phyloP scores from a whole-genome alignment of 163 green algal genomes.

The Dunaliella salina region DNA sequence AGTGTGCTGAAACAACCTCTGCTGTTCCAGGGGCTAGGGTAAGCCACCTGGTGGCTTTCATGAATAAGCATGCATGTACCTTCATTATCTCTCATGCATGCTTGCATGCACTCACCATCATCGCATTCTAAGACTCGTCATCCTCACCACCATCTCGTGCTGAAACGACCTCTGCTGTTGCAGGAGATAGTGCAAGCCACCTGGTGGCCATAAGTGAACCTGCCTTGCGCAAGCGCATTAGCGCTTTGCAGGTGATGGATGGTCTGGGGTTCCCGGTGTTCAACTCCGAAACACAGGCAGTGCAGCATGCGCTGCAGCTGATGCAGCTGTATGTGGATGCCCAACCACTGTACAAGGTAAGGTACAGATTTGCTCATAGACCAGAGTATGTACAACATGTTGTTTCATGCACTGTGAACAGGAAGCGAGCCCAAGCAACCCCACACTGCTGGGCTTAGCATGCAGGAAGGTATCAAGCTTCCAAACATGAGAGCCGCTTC shows the following conservation, averaged over 20 bases:
- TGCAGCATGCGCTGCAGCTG: constrained; percentile 5
- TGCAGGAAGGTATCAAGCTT: too few relatives aligned
- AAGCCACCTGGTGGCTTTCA: neutral
- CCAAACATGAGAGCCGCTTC: too few relatives aligned
- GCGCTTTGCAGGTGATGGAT: constrained; percentile 33
- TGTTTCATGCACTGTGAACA: too few relatives aligned
- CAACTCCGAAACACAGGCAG: neutral
- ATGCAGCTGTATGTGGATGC: constrained; percentile 10
- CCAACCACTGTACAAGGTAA: neutral
- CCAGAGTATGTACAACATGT: too few relatives aligned
- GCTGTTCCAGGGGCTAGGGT: too few relatives aligned
- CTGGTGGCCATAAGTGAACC: neutral
- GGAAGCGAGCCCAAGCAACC: too few relatives aligned
- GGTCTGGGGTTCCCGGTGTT: constrained; percentile 40
- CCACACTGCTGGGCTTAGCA: too few relatives aligned
- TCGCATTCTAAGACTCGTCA: too few relatives aligned
- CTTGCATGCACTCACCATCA: neutral
- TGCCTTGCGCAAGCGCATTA: constrained; percentile 20
- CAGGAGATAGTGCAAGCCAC: neutral
- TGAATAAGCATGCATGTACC: neutral
- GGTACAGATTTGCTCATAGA: neutral
- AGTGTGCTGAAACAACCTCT: too few relatives aligned
- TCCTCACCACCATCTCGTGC: too few relatives aligned
- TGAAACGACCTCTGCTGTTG: too few relatives aligned
- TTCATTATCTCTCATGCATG: neutral